Conservation (phyloP, 2,329 filamentous ascomycete species). For the Aureobasidium leucospermi region DNA sequence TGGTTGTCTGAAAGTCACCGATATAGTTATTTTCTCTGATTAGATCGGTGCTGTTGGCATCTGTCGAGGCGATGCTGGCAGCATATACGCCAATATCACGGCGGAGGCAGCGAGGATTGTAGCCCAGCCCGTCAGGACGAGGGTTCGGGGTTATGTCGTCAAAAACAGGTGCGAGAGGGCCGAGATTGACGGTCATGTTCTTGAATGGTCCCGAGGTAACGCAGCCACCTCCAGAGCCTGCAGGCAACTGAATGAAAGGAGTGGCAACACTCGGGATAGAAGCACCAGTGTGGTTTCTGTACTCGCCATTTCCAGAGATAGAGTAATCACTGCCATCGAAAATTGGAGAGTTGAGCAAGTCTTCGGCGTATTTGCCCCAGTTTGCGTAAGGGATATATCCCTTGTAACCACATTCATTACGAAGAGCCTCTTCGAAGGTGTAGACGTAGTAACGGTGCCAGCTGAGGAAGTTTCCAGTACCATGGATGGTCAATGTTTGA, state of each 20-base stretch:
- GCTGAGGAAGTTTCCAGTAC: slow-evolving; percentile 18
- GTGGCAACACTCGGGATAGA: slow-evolving; percentile 14
- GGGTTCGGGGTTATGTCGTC: slow-evolving; percentile 26
- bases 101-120: slow-evolving; percentile 30
- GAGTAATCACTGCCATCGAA: slow-evolving; percentile 49
- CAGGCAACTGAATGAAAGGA: slow-evolving; percentile 30
- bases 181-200: slow-evolving; percentile 38
- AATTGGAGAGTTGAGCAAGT: slow-evolving; percentile 41
- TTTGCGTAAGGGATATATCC: slow-evolving; percentile 45
- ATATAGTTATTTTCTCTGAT: slow-evolving; percentile 19
- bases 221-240: slow-evolving; percentile 48
- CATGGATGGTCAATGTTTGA: slow-evolving; percentile 22
- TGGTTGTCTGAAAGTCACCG: slow-evolving; percentile 20
- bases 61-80: slow-evolving; percentile 15
- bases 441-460: slow-evolving; percentile 39
- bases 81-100: slow-evolving; percentile 28
- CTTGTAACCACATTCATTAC: slow-evolving; percentile 36
- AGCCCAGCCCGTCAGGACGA: slow-evolving; percentile 22
- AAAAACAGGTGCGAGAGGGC: slow-evolving; percentile 39
- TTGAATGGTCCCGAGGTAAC: slow-evolving; percentile 45
- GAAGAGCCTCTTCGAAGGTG: slow-evolving; percentile 35
- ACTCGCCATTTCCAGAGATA: slow-evolving; percentile 25
- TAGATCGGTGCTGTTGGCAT: slow-evolving; percentile 17
- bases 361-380: slow-evolving; percentile 42
- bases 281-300: slow-evolving; percentile 34